Base-by-base conservation (phyloP, 768 basidiomycete species). In the Xerocomellus dryophilus region DNA sequence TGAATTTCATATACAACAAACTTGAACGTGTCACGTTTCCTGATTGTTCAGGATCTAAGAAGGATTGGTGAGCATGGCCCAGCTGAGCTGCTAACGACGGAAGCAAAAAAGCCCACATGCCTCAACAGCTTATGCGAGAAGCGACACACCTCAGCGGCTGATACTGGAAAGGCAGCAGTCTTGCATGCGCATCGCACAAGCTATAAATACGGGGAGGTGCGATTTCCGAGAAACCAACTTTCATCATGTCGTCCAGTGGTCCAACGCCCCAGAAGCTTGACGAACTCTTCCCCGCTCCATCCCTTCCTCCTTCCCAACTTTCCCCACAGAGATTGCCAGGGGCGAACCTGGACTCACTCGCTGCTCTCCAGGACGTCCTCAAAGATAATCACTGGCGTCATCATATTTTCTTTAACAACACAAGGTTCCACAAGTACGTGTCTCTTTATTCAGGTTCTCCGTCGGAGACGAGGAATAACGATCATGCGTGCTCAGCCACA, bases 401-500 rank as follows among this genome's bases (percentile, higher is more conserved):
- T 62, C 81, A 84, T 45, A 71, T 77, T 15, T 84, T 77, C 65
- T 76, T 78, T 63, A 77, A 81, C 47, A 62, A 77, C 11, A 50
- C 32, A 32, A 57, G 69, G 0, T 78, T 79, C 53, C 83, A 83
- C 70, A 83, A 84, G 82, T 82, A 56, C 17, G 75, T 65, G 15
- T 14, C 0, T 9, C 11, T 18, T 44, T 21, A 4, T n/a, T 31
- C 47, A 20, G 2, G 25, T 34, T 39, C 14, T 12, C 20, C 7
- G 25, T 35, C 2, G 14, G 27, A 3, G 1, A 5, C 6, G 23
- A 27, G 10, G n/a, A 12, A 15, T 40, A 15, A 41, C 0, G 2
- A 7, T 31, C 21, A 49, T n/a, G 2, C 1, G 3, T 23, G 15
- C 14, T 39, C n/a, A 71, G 70, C 23, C 70, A 71, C 23, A 50